Conservation (phyloP, 2,329 filamentous ascomycete genomes). For the Mycosphaerella sp. region DNA sequence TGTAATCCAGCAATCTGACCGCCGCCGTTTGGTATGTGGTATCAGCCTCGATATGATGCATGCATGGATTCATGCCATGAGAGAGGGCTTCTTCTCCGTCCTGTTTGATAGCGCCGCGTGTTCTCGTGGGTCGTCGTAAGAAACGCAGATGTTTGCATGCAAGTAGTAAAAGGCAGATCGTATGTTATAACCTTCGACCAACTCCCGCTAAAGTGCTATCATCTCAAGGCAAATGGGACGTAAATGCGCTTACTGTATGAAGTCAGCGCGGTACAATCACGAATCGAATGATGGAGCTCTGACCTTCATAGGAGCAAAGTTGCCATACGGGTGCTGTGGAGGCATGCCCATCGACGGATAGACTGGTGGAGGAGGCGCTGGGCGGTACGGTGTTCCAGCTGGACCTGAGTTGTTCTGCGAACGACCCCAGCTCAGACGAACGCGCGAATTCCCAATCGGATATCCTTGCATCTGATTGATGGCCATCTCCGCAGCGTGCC, state of each 20-base stretch:
- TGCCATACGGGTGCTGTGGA: conserved; percentile 57
- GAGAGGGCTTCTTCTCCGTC: conserved; percentile 20
- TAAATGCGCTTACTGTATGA: conserved; percentile 32
- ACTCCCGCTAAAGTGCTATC: conserved; percentile 40
- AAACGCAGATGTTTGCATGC: conserved; percentile 24
- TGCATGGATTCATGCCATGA: conserved; percentile 23
- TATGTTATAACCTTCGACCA: conserved; percentile 27
- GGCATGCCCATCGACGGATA: conserved; percentile 63
- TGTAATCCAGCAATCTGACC: conserved; percentile 23
- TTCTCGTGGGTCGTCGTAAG: conserved; percentile 27
- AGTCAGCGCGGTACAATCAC: conserved; percentile 12
- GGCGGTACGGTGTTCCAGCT: conserved; percentile 93
- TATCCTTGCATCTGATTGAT: conserved; percentile 99
- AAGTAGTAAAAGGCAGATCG: conserved; percentile 27
- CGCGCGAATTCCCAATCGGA: conserved; percentile 96
- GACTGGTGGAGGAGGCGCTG: conserved; percentile 74
- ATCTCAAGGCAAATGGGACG: conserved; percentile 36
- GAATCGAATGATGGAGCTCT: background rate
- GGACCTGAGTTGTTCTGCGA: conserved; percentile 98
- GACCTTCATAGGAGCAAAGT: conserved; percentile 64
- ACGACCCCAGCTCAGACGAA: conserved; percentile 94
- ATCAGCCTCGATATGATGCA: conserved; percentile 1
- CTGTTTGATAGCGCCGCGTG: conserved; percentile 19
- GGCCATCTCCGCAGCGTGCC: conserved; percentile 98
- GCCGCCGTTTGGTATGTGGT: conserved; percentile 13